phyloP scores from a whole-genome alignment of 2,329 filamentous ascomycete genomes.

The Penicillium sp. region DNA sequence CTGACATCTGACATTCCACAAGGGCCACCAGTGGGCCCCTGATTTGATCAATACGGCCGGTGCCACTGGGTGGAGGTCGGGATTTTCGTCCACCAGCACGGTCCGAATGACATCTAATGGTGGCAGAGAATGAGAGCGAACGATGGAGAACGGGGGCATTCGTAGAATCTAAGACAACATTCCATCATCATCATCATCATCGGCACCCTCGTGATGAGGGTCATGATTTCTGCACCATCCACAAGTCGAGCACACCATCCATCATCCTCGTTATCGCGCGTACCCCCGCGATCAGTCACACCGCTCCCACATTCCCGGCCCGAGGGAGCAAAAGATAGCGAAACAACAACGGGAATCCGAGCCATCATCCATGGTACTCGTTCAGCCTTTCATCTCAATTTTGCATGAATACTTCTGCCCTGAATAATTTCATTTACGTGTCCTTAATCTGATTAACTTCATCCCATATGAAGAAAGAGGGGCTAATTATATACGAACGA shows the following conservation, averaged over 20 bases:
- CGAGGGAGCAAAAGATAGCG: neutral
- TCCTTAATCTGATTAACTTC: neutral
- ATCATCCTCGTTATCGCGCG: neutral
- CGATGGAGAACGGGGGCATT: neutral
- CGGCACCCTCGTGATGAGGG: neutral
- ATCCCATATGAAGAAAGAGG: neutral
- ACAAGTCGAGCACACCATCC: neutral
- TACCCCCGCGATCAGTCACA: slow-evolving; percentile 24
- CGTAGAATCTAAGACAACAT: neutral
- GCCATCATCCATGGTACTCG: slow-evolving; percentile 18
- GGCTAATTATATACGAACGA: neutral
- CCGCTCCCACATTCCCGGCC: slow-evolving; percentile 25
- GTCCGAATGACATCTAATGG: slow-evolving; percentile 13
- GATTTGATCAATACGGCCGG: neutral
- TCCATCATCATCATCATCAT: neutral
- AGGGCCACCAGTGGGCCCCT: neutral
- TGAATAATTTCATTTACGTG: neutral
- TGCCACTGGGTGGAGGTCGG: neutral
- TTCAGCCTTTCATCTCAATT: slow-evolving; percentile 13
- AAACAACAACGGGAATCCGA: slow-evolving; percentile 2
- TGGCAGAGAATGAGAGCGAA: neutral
- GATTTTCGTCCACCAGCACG: neutral
- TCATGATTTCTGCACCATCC: neutral
- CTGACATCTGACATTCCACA: slow-evolving; percentile 33
- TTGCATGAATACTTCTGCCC: neutral